Evolutionary conservation across 2,329 filamentous ascomycete genomes (phyloP), one percentile per base, ranked within the genome.

Genomic region (Monosporascus sp.): DNA sequence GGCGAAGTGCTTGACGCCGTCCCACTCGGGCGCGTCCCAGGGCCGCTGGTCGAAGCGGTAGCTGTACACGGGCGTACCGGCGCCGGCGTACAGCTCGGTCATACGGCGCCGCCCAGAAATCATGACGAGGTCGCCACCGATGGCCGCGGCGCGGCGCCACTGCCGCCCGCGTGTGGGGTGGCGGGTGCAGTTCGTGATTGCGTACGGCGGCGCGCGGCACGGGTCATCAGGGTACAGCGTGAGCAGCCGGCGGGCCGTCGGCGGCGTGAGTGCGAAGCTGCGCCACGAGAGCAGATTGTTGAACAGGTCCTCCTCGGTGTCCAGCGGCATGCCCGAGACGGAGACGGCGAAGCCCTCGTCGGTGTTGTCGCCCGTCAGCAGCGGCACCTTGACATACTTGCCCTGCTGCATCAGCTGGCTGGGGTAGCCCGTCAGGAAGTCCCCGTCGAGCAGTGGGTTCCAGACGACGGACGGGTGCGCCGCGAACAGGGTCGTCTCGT

Each of bases 11-110:
- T 71, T 70, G 18, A 74, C 70, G 2, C 74, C 75, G 7, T 70
- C 69, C 55, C 72, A 70, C 15, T 68, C 67, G 3, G 61, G 58
- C 7, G 71, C 67, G 54, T 73, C 71, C 67, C 74, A 77, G 22
- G 70, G 64, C n/a, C 67, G 65, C 52, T 76, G 75, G 58, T 79
- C 76, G 52, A 79, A 79, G 2, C 76, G 73, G 63, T 79, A 80
- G 54, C 73, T 76, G 56, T 72, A 79, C 0, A 77, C 73, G 4
- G 67, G 54, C 18, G 67, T 56, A 1, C 65, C 65, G 1, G 60
- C 65, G 5, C 58, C 55, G 1, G 73, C 60, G 53, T 70, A 77
- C 2, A 74, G 60, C 57, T 77, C 71, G 15, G 71, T 73, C 63
- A 76, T 71, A 51, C 73, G 73, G 27, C 77, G 70, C 1, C 76